A percentile compares a stretch with the other conserved stretches of the same genome.
Conservation (phyloP, 371 early-diverging fungal species). For the Blyttiomyces sp. region DNA sequence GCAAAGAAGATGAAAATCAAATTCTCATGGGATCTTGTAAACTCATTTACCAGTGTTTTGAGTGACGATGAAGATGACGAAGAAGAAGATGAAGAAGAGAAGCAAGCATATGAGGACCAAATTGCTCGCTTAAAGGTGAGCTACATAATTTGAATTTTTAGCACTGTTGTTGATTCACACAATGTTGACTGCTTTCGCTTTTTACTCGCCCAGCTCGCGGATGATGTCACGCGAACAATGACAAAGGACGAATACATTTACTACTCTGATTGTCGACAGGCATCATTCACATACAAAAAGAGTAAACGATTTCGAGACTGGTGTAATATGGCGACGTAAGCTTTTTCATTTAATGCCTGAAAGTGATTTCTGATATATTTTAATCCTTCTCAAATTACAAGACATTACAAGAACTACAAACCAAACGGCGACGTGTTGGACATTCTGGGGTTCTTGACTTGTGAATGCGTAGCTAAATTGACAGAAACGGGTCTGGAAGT, state of each 20-base stretch:
- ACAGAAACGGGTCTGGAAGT: slow-evolving; percentile 85
- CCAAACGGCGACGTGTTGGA: slow-evolving; percentile 95
- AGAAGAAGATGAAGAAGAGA: slow-evolving; percentile 80
- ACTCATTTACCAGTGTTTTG: slow-evolving; percentile 54
- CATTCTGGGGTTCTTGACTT: slow-evolving; percentile 93
- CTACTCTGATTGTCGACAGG: slow-evolving; percentile 97
- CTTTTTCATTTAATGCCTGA: slow-evolving; percentile 16
- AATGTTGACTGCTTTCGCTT: neutral
- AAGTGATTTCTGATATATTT: neutral
- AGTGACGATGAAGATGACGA: slow-evolving; percentile 73
- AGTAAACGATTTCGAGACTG: slow-evolving; percentile 93
- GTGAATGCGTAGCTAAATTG: slow-evolving; percentile 91
- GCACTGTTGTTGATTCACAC: too few species aligned
- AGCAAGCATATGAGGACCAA: slow-evolving; percentile 84
- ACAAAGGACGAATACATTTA: slow-evolving; percentile 97
- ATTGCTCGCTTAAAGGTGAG: slow-evolving; percentile 44
- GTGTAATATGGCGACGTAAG: slow-evolving; percentile 82
- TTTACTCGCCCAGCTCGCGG: slow-evolving; percentile 60
- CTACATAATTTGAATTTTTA: neutral
- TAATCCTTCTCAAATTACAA: neutral
- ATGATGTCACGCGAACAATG: slow-evolving; percentile 93
- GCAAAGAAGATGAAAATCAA: slow-evolving; percentile 73
- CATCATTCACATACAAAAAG: slow-evolving; percentile 96
- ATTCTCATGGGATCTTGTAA: slow-evolving; percentile 87
- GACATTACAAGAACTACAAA: slow-evolving; percentile 67